phyloP scores from a whole-genome alignment of 371 early-diverging fungal species.

The Lichtheimia ramosa region DNA sequence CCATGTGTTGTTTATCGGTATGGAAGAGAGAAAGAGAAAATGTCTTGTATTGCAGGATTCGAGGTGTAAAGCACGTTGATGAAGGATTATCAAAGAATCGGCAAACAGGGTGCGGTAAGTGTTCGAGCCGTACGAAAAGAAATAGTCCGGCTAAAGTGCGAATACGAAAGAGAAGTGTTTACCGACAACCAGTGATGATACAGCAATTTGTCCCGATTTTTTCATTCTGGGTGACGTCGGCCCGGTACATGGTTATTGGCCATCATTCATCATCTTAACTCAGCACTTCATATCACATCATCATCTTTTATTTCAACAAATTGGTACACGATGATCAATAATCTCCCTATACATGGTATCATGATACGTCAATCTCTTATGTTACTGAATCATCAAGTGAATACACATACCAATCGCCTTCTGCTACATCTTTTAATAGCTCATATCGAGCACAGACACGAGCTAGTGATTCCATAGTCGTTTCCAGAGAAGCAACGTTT shows the following conservation, averaged over 20 bases:
- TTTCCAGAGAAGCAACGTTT: conserved; percentile 25
- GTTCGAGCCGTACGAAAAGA: conserved; percentile 18
- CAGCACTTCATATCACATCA: too few species aligned
- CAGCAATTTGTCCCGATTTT: too few species aligned
- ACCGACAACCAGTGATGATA: not conserved
- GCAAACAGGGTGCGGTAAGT: not conserved
- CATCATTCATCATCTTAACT: too few species aligned
- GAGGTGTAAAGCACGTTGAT: not conserved
- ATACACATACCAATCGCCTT: conserved; percentile 19
- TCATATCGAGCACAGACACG: conserved; percentile 31
- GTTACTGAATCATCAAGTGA: not conserved
- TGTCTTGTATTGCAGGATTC: not conserved
- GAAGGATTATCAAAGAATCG: not conserved
- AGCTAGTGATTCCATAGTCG: conserved; percentile 30
- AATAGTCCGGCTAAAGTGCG: conserved; percentile 18
- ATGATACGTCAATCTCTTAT: not conserved
- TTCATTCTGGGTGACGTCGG: too few species aligned
- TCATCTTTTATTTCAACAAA: not conserved
- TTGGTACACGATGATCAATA: conserved; percentile 4
- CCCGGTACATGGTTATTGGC: too few species aligned
- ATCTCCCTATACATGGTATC: conserved; percentile 8
- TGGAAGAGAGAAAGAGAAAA: conserved; percentile 4
- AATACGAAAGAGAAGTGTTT: conserved; percentile 8
- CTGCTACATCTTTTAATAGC: conserved; percentile 25
- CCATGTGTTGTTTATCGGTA: not conserved